Base-by-base conservation (phyloP, 495 filamentous ascomycete species). In the Daldinia concentrica region DNA sequence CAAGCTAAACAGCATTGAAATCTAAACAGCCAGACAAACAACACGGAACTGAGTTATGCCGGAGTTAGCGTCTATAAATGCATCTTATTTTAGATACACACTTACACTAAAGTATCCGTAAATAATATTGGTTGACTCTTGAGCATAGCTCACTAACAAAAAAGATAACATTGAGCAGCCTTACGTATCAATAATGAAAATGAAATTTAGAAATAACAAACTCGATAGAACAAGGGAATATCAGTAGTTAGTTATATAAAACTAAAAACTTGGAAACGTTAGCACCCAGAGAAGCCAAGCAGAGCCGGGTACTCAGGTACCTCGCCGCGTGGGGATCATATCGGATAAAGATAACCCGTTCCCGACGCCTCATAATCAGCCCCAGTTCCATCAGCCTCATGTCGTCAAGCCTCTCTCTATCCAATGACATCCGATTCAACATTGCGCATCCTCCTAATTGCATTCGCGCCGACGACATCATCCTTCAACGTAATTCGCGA, bases 391-490 rank as follows among this genome's bases (percentile, higher is more conserved):
- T 30, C 26, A 56, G 32, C 37, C 51, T 32, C 32, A 55, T 30
- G 12, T 24, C 6, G 55, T 34, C 61, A 41, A 68, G 37, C 43
- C 43, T 48, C 41, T 27, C 43, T 56, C 50, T 32, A 11, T 58
- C 67, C 45, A 68, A 59, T 64, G 39, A 59, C 52, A 67, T 64
- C 43, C 32, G 27, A 58, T 37, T 62, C 37, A 52, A 19, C 37
- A 34, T 52, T 43, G 56, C 37, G 57, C 56, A 45, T 48, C 48
- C 57, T 60, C 30, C 50, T 24, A 52, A 34, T 63, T 58, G 60
- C 56, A 57, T 61, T 54, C 39, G 64, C 65, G 60, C 34, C 65
- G 29, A 54, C 66, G 41, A 65, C 65, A 69, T 62, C 57, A 62
- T 57, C 56, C 29, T 29, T 29, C 36, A 60, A 54, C 32, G 8